Evolutionary conservation across 73 alveolate genomes (phyloP).

Genomic region (Urostyla sp.): DNA sequence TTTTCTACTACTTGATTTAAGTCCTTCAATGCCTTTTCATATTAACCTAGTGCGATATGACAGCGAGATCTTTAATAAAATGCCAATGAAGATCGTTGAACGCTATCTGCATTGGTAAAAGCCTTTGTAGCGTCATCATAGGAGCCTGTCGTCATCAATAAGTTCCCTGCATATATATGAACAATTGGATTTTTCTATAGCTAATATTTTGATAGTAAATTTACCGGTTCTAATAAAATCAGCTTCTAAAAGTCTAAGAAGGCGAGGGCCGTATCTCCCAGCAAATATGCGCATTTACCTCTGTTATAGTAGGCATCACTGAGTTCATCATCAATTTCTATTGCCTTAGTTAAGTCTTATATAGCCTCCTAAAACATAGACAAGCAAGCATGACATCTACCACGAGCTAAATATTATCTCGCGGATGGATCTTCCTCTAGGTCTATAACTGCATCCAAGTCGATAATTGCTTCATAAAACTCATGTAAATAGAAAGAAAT

Average conservation of each 20-base stretch:
- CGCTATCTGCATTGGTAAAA: slow-evolving; percentile 60
- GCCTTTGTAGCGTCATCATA: slow-evolving; percentile 70
- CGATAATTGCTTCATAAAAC: slow-evolving; percentile 61
- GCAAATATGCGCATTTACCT: slow-evolving; percentile 69
- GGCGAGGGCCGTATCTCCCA: slow-evolving; percentile 69
- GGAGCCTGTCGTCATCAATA: slow-evolving; percentile 62
- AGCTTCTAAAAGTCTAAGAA: slow-evolving; percentile 64
- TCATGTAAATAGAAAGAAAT: slow-evolving; percentile 34
- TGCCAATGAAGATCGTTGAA: slow-evolving; percentile 43
- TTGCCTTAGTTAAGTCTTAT: slow-evolving; percentile 57
- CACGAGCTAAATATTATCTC: slow-evolving; percentile 60
- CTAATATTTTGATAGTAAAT: neutral
- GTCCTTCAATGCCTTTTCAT: slow-evolving; percentile 37
- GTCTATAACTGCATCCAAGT: slow-evolving; percentile 55
- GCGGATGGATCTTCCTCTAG: slow-evolving; percentile 65
- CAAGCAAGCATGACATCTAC: slow-evolving; percentile 68
- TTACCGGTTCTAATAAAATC: slow-evolving; percentile 54
- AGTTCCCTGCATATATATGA: slow-evolving; percentile 59
- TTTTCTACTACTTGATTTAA: slow-evolving; percentile 33
- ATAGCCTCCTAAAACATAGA: slow-evolving; percentile 63
- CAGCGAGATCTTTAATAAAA: slow-evolving; percentile 59
- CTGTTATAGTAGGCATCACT: slow-evolving; percentile 62
- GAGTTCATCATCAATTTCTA: slow-evolving; percentile 64
- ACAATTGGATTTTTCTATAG: slow-evolving; percentile 59
- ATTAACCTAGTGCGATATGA: slow-evolving; percentile 49